Evolutionary conservation across 306 rosid genomes (phyloP).

Genomic region (Begonia masoniana): DNA sequence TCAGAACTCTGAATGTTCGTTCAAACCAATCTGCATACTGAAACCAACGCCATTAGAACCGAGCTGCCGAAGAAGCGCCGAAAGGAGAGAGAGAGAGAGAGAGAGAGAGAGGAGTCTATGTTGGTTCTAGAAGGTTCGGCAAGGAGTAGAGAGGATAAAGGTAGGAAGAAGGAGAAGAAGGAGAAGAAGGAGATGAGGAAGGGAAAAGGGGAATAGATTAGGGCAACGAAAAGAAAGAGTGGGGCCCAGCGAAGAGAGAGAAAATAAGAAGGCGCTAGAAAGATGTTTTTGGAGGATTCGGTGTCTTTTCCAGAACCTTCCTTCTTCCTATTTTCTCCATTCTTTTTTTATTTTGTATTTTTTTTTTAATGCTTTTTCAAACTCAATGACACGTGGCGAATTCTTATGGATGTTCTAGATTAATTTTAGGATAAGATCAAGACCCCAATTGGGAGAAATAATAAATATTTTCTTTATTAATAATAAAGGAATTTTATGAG

Average conservation of each 20-base stretch:
- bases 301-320: slow-evolving; percentile 54
- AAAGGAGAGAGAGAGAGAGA: slow-evolving; percentile 1
- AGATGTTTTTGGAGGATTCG: slow-evolving; percentile 3
- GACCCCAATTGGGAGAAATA: too few species aligned
- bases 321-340: slow-evolving; percentile 5
- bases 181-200: slow-evolving; percentile 12
- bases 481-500: too few species aligned
- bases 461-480: too few species aligned
- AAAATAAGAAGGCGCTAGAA: slow-evolving; percentile 34
- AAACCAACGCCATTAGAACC: slow-evolving; percentile 3
- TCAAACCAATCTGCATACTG: slow-evolving; percentile 1
- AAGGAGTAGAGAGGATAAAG: slow-evolving; percentile 10
- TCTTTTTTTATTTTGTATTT: not conserved
- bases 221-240: not conserved
- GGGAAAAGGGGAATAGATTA: not conserved
- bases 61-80: not conserved
- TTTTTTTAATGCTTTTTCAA: not conserved
- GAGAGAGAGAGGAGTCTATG: slow-evolving; percentile 17
- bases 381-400: too few species aligned
- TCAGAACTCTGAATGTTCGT: not conserved
- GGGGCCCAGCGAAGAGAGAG: slow-evolving; percentile 22
- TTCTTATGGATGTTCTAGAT: too few species aligned
- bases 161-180: slow-evolving; percentile 10
- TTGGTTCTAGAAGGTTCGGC: slow-evolving; percentile 81
- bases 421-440: too few species aligned